Evolutionary conservation across 768 basidiomycete genomes (phyloP), one percentile per base, ranked within the genome.

Genomic region (Coprinopsis sp.): DNA sequence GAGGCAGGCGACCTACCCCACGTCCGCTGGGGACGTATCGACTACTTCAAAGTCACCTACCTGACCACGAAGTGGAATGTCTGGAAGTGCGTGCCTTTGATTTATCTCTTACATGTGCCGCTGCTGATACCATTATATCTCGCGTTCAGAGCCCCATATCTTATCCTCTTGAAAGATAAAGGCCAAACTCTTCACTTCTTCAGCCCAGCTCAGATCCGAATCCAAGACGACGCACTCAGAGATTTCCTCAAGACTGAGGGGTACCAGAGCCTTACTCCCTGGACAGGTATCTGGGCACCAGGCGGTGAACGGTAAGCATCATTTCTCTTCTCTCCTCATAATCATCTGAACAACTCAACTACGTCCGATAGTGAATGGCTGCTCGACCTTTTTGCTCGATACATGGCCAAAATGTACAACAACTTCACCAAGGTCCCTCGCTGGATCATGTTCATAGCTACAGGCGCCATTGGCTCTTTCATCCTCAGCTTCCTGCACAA

Each of bases 61-160:
- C 64, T 92, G 47, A 93, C 91, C 47, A 91, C 90, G 2, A 86
- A 85, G 58, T 95, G 92, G 92, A 70, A 62, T 28, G 63, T 94
- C 38, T 93, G 90, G 88, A 76, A 78, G 92, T 92, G 60, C 49
- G 81, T 75, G 22, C 54, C 14, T 30, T 31, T 52, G 42, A 0
- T 48, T 40, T 40, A 8, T 25, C 31, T 27, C 16, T 12, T 37
- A 13, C 38, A 22, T n/a, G 16, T 41, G 22, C 25, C 42, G n/a
- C 21, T 34, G 8, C 13, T 18, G 47, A 4, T 11, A 46, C 47
- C 23, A 38, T 46, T 34, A 44, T 13, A 22, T 18, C 13, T 42
- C 25, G 43, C 21, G 16, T 47, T 40, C 51, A 93, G 91, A 55
- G 88, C 87, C 3, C 92, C 92, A 0, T 76, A 76, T 49, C 63